A percentile compares a stretch with the other conserved stretches of the same genome.
Conservation (phyloP, 2,329 filamentous ascomycete species). For the Bimuria novae-zelandiae region DNA sequence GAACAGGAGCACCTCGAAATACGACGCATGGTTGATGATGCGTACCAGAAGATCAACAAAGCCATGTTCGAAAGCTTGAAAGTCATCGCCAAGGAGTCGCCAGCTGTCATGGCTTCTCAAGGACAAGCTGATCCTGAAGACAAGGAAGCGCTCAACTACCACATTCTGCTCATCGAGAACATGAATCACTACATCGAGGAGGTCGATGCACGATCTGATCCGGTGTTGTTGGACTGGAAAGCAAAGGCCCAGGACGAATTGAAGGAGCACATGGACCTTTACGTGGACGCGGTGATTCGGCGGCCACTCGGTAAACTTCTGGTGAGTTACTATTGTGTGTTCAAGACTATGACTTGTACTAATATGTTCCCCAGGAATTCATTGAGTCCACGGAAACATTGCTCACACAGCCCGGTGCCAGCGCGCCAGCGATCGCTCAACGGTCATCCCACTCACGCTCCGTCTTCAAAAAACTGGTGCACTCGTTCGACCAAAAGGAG, state of each 20-base stretch:
- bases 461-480: conserved; percentile 84
- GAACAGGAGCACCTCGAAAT: conserved; percentile 66
- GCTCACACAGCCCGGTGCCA: conserved; percentile 59
- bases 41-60: conserved; percentile 86
- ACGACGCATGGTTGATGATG: conserved; percentile 78
- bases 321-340: conserved; percentile 37
- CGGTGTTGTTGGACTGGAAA: conserved; percentile 82
- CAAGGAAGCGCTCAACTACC: conserved; percentile 95
- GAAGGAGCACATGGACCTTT: conserved; percentile 83
- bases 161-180: conserved; percentile 96
- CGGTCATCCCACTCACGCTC: conserved; percentile 82
- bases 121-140: conserved; percentile 72
- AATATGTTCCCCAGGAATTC: conserved; percentile 64
- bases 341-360: not conserved
- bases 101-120: conserved; percentile 58
- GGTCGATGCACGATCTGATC: conserved; percentile 73
- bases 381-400: conserved; percentile 83
- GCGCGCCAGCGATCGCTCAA: conserved; percentile 66
- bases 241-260: conserved; percentile 78
- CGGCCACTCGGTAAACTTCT: conserved; percentile 87
- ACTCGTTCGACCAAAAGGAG: conserved; percentile 80
- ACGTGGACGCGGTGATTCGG: conserved; percentile 85
- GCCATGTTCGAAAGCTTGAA: conserved; percentile 97
- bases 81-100: conserved; percentile 80
- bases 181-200: conserved; percentile 98